Evolutionary conservation across 768 basidiomycete genomes (phyloP), one percentile per base, ranked within the genome.

Genomic region (Udeniomyces megalosporus): DNA sequence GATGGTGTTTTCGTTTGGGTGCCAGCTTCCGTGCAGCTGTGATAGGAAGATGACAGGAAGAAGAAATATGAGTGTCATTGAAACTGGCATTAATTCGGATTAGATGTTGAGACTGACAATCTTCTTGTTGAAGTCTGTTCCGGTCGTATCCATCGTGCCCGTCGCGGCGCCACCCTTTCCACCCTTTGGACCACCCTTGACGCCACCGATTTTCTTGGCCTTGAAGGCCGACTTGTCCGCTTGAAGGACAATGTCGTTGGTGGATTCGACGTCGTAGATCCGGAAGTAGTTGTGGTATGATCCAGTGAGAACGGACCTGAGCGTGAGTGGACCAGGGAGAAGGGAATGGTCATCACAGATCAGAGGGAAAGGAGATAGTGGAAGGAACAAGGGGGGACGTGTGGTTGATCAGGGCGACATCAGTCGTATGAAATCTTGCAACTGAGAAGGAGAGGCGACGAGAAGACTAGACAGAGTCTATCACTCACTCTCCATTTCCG

Each of bases 201-300:
- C 72, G 2, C 86, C 91, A 14, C 92, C 90, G 60, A 95, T 87
- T 80, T 97, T 99, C 84, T 96, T 99, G 53, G 88, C 89, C 75
- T 97, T 97, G 79, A 99, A 99, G 6, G 93, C 92, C 17, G 90
- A 92, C 75, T 99, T 99, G 78, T 99, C 95, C 1, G 95, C 95
- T 75, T 97, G 95, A 60, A 99, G 76, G 14, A 96, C 88, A 48
- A 92, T 83, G 70, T 97, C 95, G 65, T 84, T 85, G 66, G 83
- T 71, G 4, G 64, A 60, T 31, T 67, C 61, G 58, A 83, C 82
- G 74, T 97, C 93, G 76, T 90, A 99, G 82, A 99, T 95, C 74
- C 91, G 90, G 86, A 99, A 92, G 77, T 93, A 97, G 77, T 99
- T 99, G 78, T 97, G 93, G 77, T 99, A 99, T 55, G 95, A 97